Evolutionary conservation across 2,329 filamentous ascomycete species (phyloP).

Genomic region (Graphilbum fragrans): DNA sequence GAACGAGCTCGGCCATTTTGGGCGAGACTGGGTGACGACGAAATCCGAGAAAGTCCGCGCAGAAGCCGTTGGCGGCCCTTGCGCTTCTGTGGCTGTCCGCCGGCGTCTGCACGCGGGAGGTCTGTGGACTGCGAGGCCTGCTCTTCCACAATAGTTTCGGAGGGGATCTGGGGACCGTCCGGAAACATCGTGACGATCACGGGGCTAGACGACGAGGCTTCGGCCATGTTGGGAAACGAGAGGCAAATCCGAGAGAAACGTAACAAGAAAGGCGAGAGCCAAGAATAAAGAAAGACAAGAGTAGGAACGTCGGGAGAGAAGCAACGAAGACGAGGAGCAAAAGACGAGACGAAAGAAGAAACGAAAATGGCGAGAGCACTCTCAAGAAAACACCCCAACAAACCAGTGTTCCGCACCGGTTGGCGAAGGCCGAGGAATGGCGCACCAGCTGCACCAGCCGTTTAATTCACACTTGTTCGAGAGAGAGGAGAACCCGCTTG

Average conservation of each 20-base stretch:
- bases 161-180: not conserved
- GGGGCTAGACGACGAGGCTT: not conserved
- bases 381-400: no score
- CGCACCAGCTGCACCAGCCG: no score
- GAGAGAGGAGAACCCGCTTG: no score
- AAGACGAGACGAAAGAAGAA: not conserved
- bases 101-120: not conserved
- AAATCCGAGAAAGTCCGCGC: constrained; percentile 66
- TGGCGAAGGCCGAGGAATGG: no score
- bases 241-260: not conserved
- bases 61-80: constrained; percentile 57
- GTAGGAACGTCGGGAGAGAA: not conserved
- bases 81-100: constrained; percentile 9
- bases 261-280: not conserved
- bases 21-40: constrained; percentile 63
- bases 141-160: constrained; percentile 6
- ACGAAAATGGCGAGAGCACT: no score
- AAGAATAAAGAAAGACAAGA: not conserved
- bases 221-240: constrained; percentile 1
- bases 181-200: not conserved
- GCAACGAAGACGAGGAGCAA: not conserved
- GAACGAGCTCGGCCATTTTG: constrained; percentile 53
- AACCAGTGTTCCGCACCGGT: no score
- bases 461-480: no score
- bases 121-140: not conserved